Base-by-base conservation (phyloP, 176 grass and related monocot genomes). In the Raddia distichophylla region DNA sequence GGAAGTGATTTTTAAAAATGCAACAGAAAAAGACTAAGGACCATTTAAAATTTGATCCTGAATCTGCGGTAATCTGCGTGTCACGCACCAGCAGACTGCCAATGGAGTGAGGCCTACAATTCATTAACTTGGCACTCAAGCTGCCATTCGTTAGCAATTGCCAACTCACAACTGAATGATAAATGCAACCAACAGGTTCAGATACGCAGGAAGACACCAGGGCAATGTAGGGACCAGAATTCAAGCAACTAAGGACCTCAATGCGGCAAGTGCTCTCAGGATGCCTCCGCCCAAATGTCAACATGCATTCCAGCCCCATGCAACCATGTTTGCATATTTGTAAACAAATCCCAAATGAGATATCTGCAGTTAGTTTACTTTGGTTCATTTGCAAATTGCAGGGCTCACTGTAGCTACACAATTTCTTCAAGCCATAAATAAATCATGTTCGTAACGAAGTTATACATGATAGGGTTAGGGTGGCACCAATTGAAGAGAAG, bases 21-120 rank as follows among this genome's bases (percentile, higher is more conserved):
- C 47, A 79, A 42, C 59, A 7, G n/a, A 52, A 75, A 75, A 80
- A 67, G 19, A 67, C 62, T 74, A 48, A 40, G 8, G 15, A 59
- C 67, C 52, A 12, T 8, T 58, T 7, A 67, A 44, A 43, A 8
- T 22, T 22, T 47, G 17, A 44, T 64, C n/a, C 45, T 9, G 70
- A 14, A 72, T 18, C 44, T 48, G 1, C 5, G 69, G n/a, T 5
- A 1, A 8, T 8, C 16, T 81, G 63, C 53, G 11, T n/a, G 8
- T 80, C 65, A 47, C 40, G 68, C 20, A 34, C 42, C 20, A 81
- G 53, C 42, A 70, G 59, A 71, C 10, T 40, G 44, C 79, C 46
- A 14, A 32, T 53, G 32, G 3, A 43, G 33, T 62, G 22, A 20
- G 10, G 2, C 34, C 4, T 40, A 82, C 0, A 10, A 22, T 71